These are phyloP conservation scores for Zymoseptoria brevis DNA, from an alignment of 2,329 filamentous ascomycete species.

Conservation along the genomic window DNA sequence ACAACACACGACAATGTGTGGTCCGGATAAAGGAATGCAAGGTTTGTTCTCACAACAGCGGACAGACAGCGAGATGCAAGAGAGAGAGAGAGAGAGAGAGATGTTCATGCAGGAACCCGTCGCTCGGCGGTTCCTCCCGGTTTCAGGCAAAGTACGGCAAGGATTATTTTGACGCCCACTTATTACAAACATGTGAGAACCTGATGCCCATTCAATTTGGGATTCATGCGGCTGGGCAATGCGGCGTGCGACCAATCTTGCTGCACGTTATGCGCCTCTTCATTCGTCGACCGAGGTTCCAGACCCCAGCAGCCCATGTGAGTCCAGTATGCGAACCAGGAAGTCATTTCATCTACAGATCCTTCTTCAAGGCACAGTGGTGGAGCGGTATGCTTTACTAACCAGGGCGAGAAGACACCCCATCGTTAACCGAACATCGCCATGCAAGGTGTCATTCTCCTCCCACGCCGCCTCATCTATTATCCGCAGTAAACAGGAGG, in stretches of 20 bases:
- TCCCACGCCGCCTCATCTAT: constrained; percentile 34
- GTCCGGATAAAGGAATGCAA: background rate
- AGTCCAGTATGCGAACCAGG: background rate
- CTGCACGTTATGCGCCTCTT: background rate
- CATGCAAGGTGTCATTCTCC: constrained; percentile 9
- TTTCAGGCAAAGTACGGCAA: background rate
- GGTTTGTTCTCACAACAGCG: background rate
- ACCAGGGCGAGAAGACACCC: background rate
- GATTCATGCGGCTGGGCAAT: background rate
- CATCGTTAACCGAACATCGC: background rate
- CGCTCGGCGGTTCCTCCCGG: background rate
- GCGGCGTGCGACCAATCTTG: background rate
- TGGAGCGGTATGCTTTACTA: background rate
- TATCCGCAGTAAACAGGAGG: constrained; percentile 85
- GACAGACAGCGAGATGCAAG: background rate
- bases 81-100: background rate
- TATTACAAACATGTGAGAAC: background rate
- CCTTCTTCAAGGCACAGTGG: background rate
- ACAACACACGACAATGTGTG: background rate
- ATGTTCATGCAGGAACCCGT: background rate
- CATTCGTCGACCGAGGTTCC: background rate
- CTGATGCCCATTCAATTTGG: background rate
- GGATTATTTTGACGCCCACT: background rate
- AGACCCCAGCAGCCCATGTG: background rate
- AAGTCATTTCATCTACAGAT: background rate